Evolutionary conservation across 306 rosid species (phyloP).

Genomic region (Sindora glabra): DNA sequence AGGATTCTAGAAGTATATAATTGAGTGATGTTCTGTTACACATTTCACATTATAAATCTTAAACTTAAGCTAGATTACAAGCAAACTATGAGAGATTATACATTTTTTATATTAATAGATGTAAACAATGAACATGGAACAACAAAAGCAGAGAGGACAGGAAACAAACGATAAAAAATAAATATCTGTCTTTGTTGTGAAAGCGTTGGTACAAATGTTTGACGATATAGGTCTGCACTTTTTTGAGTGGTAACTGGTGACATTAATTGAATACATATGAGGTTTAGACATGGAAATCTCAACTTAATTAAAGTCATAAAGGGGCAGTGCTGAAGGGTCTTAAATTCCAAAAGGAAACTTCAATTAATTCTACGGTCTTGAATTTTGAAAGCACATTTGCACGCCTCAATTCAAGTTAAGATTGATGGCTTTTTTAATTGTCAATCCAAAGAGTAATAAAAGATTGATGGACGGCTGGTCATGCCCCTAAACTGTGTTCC

Average conservation of each 20-base stretch:
- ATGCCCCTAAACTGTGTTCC: slow-evolving; percentile 6
- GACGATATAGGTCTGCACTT: slow-evolving; percentile 13
- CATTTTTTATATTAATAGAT: no score
- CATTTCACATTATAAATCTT: no score
- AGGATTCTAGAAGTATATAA: no score
- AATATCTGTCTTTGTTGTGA: not conserved
- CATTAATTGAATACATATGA: slow-evolving; percentile 24
- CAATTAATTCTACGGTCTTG: slow-evolving; percentile 16
- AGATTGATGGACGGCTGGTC: not conserved
- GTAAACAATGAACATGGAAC: no score
- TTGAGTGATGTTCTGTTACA: no score
- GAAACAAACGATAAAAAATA: no score
- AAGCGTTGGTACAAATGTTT: slow-evolving; percentile 10
- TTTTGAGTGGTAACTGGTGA: slow-evolving; percentile 16
- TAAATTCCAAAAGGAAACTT: slow-evolving; percentile 14
- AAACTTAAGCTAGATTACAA: no score
- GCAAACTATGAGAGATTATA: no score
- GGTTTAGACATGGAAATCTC: no score
- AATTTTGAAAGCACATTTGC: slow-evolving; percentile 18
- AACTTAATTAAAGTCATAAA: no score
- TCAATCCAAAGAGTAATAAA: not conserved
- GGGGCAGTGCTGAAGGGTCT: not conserved
- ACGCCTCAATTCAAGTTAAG: slow-evolving; percentile 20
- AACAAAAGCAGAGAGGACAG: no score
- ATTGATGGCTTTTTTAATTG: not conserved